phyloP scores from a whole-genome alignment of 495 filamentous ascomycete species.

The Daldinia concentrica region DNA sequence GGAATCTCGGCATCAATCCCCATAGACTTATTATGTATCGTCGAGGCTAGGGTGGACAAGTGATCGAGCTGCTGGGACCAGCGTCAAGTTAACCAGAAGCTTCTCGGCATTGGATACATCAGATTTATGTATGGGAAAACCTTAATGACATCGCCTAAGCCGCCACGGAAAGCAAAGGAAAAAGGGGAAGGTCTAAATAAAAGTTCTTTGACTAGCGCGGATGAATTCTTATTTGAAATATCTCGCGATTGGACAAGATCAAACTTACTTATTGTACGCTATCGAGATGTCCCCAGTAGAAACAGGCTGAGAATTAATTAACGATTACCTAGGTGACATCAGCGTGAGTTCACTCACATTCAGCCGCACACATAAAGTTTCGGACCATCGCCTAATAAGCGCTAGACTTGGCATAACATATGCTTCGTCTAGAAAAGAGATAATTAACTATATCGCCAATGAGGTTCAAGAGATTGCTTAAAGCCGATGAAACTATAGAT shows the following conservation, averaged over 20 bases:
- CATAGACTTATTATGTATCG: neutral
- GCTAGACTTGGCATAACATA: constrained; percentile 18
- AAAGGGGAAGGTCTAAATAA: neutral
- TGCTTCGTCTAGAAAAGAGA: constrained; percentile 5
- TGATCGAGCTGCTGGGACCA: neutral
- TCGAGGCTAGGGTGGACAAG: constrained; percentile 1
- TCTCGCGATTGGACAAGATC: neutral
- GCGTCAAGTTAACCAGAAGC: neutral
- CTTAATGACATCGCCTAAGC: neutral
- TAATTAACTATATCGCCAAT: constrained; percentile 21
- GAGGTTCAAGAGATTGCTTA: constrained; percentile 19
- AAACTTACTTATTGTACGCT: neutral
- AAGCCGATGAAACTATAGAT: constrained; percentile 9
- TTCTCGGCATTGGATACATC: neutral
- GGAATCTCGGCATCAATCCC: neutral
- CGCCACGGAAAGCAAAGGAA: neutral
- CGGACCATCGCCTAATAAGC: constrained; percentile 1
- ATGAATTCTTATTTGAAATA: neutral
- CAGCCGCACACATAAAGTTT: neutral
- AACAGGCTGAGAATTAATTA: neutral
- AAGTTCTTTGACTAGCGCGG: neutral
- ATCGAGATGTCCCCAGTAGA: neutral
- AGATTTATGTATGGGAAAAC: constrained; percentile 5
- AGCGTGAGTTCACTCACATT: neutral
- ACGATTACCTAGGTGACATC: neutral